Evolutionary conservation across 345 rosid genomes (phyloP), one percentile per base, ranked within the genome.

Genomic region (Linum lewisii): DNA sequence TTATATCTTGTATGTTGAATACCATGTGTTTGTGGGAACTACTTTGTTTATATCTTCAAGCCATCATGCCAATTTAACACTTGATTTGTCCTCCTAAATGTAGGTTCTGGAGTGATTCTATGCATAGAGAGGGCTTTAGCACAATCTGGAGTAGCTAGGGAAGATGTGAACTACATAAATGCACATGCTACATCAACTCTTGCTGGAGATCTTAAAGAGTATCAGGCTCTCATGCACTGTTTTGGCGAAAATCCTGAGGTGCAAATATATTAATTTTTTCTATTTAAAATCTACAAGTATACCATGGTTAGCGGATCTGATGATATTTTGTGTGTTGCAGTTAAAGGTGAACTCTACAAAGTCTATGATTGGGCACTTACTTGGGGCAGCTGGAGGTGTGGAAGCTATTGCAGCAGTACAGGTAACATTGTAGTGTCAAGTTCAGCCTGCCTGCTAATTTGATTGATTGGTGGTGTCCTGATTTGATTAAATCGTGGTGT

Each of bases 131-230:
- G 82, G 72, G 98, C 96, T 36, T 75, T 91, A 73, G 82, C 82
- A 49, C 76, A 72, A 62, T 75, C 95, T 57, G 95, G 92, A 58
- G 80, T 88, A 50, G 66, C 87, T 18, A 80, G 64, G 72, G 87
- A 82, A 79, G 86, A 81, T 26, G 74, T 92, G 13, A 86, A 92
- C 64, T 92, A 88, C 69, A 73, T 92, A 60, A 92, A 88, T 72
- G 96, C 98, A 26, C 98, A 92, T 79, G 98, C 95, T 57, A 84
- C 98, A 55, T 92, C 96, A 59, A 86, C 98, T 54, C 83, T 70
- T 58, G 84, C 95, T 62, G 98, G 97, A 69, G 96, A 88, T 61
- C 72, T 88, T 49, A 84, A 84, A 73, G 98, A 92, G 69, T 86
- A 70, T 70, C 77, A 67, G 71, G 95, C 97, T 61, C 87, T 92